Conservation (phyloP, 2,329 filamentous ascomycete genomes). For the Colletotrichum tabaci region DNA sequence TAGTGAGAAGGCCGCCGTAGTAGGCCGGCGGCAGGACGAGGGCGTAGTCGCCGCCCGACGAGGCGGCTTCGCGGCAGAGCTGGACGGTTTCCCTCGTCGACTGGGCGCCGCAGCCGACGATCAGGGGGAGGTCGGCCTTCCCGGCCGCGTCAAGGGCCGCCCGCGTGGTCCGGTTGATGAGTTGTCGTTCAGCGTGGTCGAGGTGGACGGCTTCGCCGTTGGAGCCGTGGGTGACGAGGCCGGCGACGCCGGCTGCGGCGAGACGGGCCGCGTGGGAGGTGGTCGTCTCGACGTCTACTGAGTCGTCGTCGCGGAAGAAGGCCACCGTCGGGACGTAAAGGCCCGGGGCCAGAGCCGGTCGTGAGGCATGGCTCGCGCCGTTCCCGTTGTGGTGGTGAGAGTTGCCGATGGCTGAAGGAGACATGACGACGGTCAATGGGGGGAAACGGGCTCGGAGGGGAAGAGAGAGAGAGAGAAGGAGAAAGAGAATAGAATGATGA, state of each 20-base stretch:
- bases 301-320: constrained; percentile 71
- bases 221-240: constrained; percentile 78
- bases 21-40: constrained; percentile 75
- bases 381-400: constrained; percentile 30
- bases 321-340: constrained; percentile 76
- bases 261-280: constrained; percentile 70
- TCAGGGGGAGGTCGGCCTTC: constrained; percentile 62
- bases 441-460: no score
- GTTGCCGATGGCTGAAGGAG: constrained; percentile 36
- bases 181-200: constrained; percentile 70
- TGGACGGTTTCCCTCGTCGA: constrained; percentile 75
- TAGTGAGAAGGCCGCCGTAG: constrained; percentile 68
- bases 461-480: no score
- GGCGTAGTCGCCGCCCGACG: constrained; percentile 73
- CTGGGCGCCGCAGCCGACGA: constrained; percentile 75
- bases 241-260: constrained; percentile 74
- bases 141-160: constrained; percentile 58
- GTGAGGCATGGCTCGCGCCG: constrained; percentile 1
- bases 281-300: constrained; percentile 68
- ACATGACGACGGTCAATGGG: constrained; percentile 7
- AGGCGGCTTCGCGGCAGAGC: constrained; percentile 69
- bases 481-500: background rate
- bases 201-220: constrained; percentile 77
- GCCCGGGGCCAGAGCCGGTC: constrained; percentile 51
- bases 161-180: constrained; percentile 69